Evolutionary conservation across 306 rosid species (phyloP).

Genomic region (Lablab purpureus): DNA sequence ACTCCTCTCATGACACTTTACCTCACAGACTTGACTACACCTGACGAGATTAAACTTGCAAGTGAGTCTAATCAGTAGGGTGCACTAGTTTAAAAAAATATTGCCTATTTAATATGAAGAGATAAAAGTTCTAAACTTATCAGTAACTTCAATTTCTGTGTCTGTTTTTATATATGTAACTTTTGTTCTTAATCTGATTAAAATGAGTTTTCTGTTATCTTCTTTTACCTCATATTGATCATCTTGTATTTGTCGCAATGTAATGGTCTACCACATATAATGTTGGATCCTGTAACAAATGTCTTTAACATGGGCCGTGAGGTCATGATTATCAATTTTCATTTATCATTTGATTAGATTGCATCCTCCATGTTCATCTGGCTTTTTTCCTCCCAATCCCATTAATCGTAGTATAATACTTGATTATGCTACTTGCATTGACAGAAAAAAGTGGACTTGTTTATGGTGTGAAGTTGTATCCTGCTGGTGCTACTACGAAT

Average conservation of each 20-base stretch:
- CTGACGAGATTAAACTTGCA: constrained; percentile 80
- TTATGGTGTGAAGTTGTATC: constrained; percentile 88
- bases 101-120: constrained; percentile 3
- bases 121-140: neutral
- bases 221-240: neutral
- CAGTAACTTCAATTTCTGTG: constrained; percentile 13
- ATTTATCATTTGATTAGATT: constrained; percentile 2
- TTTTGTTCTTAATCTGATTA: neutral
- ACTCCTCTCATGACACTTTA: constrained; percentile 94
- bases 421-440: constrained; percentile 43
- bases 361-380: neutral
- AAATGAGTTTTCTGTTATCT: constrained; percentile 13
- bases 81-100: neutral
- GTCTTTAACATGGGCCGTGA: neutral
- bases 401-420: neutral
- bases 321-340: neutral
- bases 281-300: neutral
- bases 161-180: neutral
- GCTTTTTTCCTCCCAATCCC: neutral
- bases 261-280: constrained; percentile 7
- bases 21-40: constrained; percentile 79
- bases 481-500: constrained; percentile 96
- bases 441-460: constrained; percentile 79
- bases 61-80: constrained; percentile 57
- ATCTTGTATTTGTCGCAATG: constrained; percentile 13